phyloP scores from a whole-genome alignment of 371 early-diverging fungal genomes.

The Mortierella sp. region DNA sequence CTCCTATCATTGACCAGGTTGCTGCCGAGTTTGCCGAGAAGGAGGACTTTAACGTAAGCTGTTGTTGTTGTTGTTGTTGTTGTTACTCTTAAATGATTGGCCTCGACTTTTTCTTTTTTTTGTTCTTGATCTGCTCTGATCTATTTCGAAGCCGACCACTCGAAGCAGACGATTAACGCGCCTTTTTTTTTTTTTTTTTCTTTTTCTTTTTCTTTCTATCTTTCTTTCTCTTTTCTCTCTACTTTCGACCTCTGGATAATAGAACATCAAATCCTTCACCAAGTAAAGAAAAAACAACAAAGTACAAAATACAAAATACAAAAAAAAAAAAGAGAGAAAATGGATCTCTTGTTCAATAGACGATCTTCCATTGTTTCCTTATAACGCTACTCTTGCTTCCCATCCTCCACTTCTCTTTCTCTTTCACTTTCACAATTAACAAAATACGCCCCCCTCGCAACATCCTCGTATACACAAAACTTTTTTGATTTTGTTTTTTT shows the following conservation, averaged over 20 bases:
- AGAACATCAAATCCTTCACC: conserved; percentile 14
- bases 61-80: background rate
- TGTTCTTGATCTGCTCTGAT: background rate
- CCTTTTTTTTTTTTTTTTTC: background rate
- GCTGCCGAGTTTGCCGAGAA: conserved; percentile 85
- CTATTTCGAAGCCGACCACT: too few relatives aligned
- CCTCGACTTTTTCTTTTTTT: background rate
- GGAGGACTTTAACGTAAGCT: conserved; percentile 72
- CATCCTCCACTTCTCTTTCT: background rate
- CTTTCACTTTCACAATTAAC: background rate
- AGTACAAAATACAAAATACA: too few relatives aligned
- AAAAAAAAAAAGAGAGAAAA: too few relatives aligned
- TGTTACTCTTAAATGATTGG: background rate
- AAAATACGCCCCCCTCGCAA: background rate
- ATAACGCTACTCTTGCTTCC: background rate
- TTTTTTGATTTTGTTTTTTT: too few relatives aligned
- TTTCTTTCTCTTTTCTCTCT: too few relatives aligned
- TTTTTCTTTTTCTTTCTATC: too few relatives aligned
- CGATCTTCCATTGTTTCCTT: background rate
- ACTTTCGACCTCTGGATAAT: too few relatives aligned
- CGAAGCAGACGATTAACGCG: too few relatives aligned
- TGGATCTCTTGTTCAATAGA: background rate
- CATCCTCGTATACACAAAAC: background rate
- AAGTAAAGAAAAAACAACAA: conserved; percentile 6
- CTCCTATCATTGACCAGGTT: conserved; percentile 86